Evolutionary conservation across 257 asterid genomes (phyloP), one percentile per base, ranked within the genome.

Genomic region (Mentha longifolia): DNA sequence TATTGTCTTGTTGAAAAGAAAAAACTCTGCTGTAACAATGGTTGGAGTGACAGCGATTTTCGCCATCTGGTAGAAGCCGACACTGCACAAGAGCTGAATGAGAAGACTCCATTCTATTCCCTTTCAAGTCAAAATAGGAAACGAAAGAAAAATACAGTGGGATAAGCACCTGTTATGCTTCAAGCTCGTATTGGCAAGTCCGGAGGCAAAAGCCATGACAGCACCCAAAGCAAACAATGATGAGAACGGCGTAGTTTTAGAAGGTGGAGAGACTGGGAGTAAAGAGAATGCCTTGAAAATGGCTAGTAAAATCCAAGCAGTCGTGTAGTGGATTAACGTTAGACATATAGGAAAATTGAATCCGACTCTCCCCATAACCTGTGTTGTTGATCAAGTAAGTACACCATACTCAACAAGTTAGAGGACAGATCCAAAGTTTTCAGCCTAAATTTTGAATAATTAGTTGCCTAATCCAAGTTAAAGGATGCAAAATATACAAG

Each of bases 31-130:
- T 10, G 83, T 65, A 28, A 90, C 98, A 33, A 92, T 90, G 66
- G 97, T 90, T 28, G 98, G 96, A 64, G 97, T 92, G 77, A 92
- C 97, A 1, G 96, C 96, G 67, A 90, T 92, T 74, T 92, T 92
- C 22, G 98, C 96, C 98, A 90, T 92, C 87, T 92, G 97, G 76
- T 92, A 90, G 75, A 92, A 92, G 74, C 98, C 96, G 59, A 90
- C 96, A 72, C 98, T 92, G 92, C 83, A 74, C 43, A 74, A 70
- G 80, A 77, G 14, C 68, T 61, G 76, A 79, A 79, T 77, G 71
- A 84, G 84, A 50, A 79, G 8, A n/a, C n/a, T n/a, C n/a, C n/a
- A n/a, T n/a, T n/a, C n/a, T n/a, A 58, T 43, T 17, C 52, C 47
- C 50, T 54, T 64, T 3, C 37, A 12, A 58, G n/a, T 55, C 1